These are phyloP conservation scores for Talaromyces sp. DNA, from an alignment of 2,329 filamentous ascomycete genomes.

Conservation along the genomic window DNA sequence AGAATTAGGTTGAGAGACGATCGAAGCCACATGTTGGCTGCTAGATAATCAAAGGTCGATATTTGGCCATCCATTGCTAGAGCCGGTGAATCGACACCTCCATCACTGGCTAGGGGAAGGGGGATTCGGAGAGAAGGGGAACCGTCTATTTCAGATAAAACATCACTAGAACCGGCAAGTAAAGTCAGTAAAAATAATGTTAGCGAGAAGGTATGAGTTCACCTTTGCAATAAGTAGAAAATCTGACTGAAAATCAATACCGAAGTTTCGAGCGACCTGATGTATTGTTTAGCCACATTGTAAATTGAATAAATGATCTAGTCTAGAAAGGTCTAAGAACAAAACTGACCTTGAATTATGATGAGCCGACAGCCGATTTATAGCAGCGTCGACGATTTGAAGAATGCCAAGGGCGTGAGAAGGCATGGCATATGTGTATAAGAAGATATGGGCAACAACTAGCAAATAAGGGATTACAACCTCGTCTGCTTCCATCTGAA, in stretches of 20 bases:
- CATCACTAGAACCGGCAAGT: neutral
- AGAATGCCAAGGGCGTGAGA: neutral
- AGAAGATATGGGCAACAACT: neutral
- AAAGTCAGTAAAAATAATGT: neutral
- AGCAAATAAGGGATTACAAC: neutral
- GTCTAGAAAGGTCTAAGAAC: too few relatives aligned
- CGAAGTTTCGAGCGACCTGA: neutral
- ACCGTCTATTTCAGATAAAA: slow-evolving; percentile 1
- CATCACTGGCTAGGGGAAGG: too few relatives aligned
- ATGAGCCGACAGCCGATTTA: neutral
- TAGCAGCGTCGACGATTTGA: neutral
- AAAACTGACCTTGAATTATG: neutral
- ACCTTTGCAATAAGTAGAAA: slow-evolving; percentile 2
- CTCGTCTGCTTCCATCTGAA: neutral
- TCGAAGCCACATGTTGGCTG: slow-evolving; percentile 1
- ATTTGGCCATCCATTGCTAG: neutral
- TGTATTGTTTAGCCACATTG: too few relatives aligned
- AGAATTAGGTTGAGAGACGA: neutral
- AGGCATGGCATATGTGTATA: slow-evolving; percentile 1
- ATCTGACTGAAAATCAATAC: neutral
- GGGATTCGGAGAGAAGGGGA: neutral
- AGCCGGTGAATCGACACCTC: too few relatives aligned
- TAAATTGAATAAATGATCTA: neutral
- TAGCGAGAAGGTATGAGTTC: too few relatives aligned
- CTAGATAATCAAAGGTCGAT: neutral